Conservation (phyloP, 768 basidiomycete species). For the Plicaturopsis crispa region DNA sequence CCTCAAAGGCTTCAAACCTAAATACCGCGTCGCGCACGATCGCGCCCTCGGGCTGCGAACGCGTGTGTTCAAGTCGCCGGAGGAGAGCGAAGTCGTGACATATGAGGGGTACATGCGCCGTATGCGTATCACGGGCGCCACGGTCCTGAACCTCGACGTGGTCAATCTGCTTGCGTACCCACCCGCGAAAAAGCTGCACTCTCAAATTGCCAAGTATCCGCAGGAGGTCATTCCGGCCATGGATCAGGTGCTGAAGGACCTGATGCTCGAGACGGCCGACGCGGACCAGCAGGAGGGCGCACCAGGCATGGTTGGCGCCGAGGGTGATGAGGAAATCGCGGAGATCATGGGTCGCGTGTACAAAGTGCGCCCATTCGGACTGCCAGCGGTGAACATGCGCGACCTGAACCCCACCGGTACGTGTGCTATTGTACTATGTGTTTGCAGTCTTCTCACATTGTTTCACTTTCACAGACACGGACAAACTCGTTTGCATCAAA, state of each 20-base stretch:
- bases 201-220: conserved; percentile 86
- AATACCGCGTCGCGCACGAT: conserved; percentile 74
- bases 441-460: conserved; percentile 1
- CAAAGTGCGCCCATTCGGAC: conserved; percentile 89
- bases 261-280: conserved; percentile 84
- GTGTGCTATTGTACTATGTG: conserved; percentile 9
- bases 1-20: conserved; percentile 86
- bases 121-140: conserved; percentile 89
- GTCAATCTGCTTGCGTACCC: conserved; percentile 83
- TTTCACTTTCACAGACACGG: conserved; percentile 65
- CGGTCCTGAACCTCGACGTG: conserved; percentile 88
- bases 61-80: conserved; percentile 45
- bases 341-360: conserved; percentile 85
- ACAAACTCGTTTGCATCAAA: conserved; percentile 94
- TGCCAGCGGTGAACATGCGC: conserved; percentile 85
- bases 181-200: conserved; percentile 72
- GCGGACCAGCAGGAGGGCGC: conserved; percentile 63
- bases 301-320: conserved; percentile 69
- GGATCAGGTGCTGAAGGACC: conserved; percentile 93
- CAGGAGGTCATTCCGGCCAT: conserved; percentile 96
- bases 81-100: conserved; percentile 57
- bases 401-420: conserved; percentile 88
- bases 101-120: conserved; percentile 80
- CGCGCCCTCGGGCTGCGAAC: conserved; percentile 49
- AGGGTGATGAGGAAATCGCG: conserved; percentile 79